Evolutionary conservation across 2,329 filamentous ascomycete species (phyloP).

Genomic region (Pyricularia sp.): DNA sequence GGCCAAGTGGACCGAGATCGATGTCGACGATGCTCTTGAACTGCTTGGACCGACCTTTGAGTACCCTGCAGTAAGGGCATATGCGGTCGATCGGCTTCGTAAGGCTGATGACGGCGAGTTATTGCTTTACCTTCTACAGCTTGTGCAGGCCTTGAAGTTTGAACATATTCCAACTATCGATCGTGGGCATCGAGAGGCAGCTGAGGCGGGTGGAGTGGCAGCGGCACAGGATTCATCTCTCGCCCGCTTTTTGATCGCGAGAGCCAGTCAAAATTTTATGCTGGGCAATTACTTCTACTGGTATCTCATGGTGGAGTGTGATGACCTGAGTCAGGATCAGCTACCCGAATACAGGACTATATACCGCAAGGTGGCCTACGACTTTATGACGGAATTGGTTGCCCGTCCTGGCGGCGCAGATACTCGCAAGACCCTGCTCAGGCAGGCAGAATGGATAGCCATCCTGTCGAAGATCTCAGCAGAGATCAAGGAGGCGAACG

Average conservation of each 20-base stretch:
- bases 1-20: slow-evolving; percentile 89
- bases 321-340: slow-evolving; percentile 68
- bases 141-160: slow-evolving; percentile 93
- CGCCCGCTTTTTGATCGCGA: slow-evolving; percentile 75
- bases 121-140: slow-evolving; percentile 77
- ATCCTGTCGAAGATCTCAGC: slow-evolving; percentile 79
- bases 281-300: slow-evolving; percentile 94
- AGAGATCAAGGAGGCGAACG: slow-evolving; percentile 70
- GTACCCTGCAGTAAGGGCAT: slow-evolving; percentile 75
- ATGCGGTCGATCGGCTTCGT: slow-evolving; percentile 80
- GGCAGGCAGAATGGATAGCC: slow-evolving; percentile 81
- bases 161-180: slow-evolving; percentile 52
- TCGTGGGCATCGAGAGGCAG: slow-evolving; percentile 41
- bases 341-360: slow-evolving; percentile 65
- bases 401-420: slow-evolving; percentile 57
- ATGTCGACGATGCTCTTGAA: slow-evolving; percentile 91
- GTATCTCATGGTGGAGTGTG: slow-evolving; percentile 97
- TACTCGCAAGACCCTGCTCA: slow-evolving; percentile 60
- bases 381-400: slow-evolving; percentile 85
- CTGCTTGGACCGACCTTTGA: slow-evolving; percentile 86
- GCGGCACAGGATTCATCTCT: slow-evolving; percentile 65
- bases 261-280: slow-evolving; percentile 77
- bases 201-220: background rate
- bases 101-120: slow-evolving; percentile 91
- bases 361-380: slow-evolving; percentile 86